Conservation (phyloP, 2,329 filamentous ascomycete genomes). For the Sporothrix schenckii region DNA sequence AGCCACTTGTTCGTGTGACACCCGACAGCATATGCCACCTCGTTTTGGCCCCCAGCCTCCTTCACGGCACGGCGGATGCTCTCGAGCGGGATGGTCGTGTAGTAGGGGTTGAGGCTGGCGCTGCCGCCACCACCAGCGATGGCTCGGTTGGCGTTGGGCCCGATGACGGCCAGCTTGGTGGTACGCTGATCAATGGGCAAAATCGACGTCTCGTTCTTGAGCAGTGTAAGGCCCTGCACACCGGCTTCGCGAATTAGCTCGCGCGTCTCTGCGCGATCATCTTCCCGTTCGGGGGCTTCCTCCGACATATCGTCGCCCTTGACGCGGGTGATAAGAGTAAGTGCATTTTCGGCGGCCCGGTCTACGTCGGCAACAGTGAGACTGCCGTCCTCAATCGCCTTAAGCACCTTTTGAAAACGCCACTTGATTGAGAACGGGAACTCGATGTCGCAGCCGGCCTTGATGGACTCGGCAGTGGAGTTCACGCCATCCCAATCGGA, state of each 20-base stretch:
- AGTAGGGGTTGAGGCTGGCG: conserved; percentile 69
- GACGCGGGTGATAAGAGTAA: conserved; percentile 63
- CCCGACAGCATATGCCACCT: conserved; percentile 63
- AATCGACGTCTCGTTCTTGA: conserved; percentile 65
- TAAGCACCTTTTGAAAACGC: conserved; percentile 60
- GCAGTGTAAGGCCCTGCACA: conserved; percentile 63
- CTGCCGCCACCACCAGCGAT: conserved; percentile 71
- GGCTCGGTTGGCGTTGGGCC: conserved; percentile 67
- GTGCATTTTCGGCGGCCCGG: conserved; percentile 60
- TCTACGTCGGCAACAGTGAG: conserved; percentile 57
- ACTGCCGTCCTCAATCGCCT: conserved; percentile 54
- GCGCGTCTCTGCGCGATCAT: conserved; percentile 61
- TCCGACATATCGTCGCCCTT: conserved; percentile 61
- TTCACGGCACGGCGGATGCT: conserved; percentile 60
- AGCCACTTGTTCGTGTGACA: conserved; percentile 69
- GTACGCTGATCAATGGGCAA: conserved; percentile 60
- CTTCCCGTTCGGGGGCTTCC: conserved; percentile 61
- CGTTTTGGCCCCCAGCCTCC: conserved; percentile 49
- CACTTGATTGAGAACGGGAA: conserved; percentile 61
- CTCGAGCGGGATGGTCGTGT: conserved; percentile 65
- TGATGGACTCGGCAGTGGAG: conserved; percentile 58
- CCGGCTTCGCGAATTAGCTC: conserved; percentile 63
- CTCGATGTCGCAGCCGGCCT: conserved; percentile 61
- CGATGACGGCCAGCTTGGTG: conserved; percentile 66
- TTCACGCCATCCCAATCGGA: conserved; percentile 64